Evolutionary conservation across 2,329 filamentous ascomycete genomes (phyloP).

Genomic region (Tolypocladium cylindrosporum): DNA sequence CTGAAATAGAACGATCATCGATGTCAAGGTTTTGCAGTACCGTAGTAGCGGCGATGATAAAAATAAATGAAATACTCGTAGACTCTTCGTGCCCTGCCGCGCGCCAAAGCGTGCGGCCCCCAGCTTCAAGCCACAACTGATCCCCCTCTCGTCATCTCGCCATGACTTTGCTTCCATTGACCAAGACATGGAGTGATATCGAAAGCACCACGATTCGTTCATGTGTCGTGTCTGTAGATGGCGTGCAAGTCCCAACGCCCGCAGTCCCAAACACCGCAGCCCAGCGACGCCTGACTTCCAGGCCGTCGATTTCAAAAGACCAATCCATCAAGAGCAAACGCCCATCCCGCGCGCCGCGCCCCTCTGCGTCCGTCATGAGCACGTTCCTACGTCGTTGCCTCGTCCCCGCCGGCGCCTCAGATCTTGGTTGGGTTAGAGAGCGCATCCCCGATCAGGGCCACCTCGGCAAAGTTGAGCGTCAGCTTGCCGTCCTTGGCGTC

Average conservation of each 20-base stretch:
- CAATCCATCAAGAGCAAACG: not conserved
- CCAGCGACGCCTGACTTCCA: not conserved
- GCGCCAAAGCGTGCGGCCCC: no score
- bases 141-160: not conserved
- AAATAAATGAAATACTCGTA: not conserved
- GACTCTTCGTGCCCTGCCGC: no score
- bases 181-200: not conserved
- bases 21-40: not conserved
- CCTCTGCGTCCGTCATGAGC: not conserved
- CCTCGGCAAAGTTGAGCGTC: slow-evolving; percentile 16
- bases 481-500: slow-evolving; percentile 20
- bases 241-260: not conserved
- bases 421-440: slow-evolving; percentile 7
- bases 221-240: not conserved
- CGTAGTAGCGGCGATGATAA: not conserved
- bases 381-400: not conserved
- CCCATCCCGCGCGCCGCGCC: not conserved
- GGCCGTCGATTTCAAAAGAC: not conserved
- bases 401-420: not conserved
- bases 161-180: not conserved
- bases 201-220: not conserved
- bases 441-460: slow-evolving; percentile 14
- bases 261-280: not conserved
- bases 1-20: not conserved
- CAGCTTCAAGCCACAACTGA: not conserved